These are phyloP conservation scores for Monilinia aucupariae DNA, from an alignment of 2,329 filamentous ascomycete species.

Conservation along the genomic window DNA sequence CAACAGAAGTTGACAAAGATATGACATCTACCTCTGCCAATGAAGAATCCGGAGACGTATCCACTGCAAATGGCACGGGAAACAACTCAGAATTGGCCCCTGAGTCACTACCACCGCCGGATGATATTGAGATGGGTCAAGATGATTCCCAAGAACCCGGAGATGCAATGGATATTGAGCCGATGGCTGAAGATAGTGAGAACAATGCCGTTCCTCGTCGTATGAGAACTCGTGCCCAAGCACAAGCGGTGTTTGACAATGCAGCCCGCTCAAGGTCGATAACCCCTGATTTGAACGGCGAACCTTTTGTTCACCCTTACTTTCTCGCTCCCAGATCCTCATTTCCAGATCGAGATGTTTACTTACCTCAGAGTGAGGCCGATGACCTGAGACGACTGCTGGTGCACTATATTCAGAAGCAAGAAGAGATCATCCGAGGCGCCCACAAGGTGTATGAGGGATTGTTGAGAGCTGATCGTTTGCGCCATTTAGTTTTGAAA, in stretches of 20 bases:
- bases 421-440: slow-evolving; percentile 74
- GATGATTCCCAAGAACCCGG: slow-evolving; percentile 6
- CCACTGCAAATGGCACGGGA: background rate
- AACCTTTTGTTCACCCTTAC: slow-evolving; percentile 65
- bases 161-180: slow-evolving; percentile 11
- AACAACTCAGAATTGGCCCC: background rate
- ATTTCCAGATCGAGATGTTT: slow-evolving; percentile 63
- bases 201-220: slow-evolving; percentile 43
- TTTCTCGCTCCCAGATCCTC: slow-evolving; percentile 61
- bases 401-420: slow-evolving; percentile 75
- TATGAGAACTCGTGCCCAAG: slow-evolving; percentile 51
- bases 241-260: slow-evolving; percentile 40
- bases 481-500: slow-evolving; percentile 64
- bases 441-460: slow-evolving; percentile 63
- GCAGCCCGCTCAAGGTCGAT: slow-evolving; percentile 34
- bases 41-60: background rate
- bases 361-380: slow-evolving; percentile 67
- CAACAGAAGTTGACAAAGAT: background rate
- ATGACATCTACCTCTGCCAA: background rate
- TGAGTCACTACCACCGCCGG: background rate
- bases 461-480: slow-evolving; percentile 65
- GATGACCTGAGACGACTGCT: slow-evolving; percentile 71
- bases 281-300: slow-evolving; percentile 42
- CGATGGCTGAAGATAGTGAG: slow-evolving; percentile 37
- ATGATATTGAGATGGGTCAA: slow-evolving; percentile 19